Conservation (phyloP, 1,284 basidiomycete species). For the Thecaphora thlaspeos region DNA sequence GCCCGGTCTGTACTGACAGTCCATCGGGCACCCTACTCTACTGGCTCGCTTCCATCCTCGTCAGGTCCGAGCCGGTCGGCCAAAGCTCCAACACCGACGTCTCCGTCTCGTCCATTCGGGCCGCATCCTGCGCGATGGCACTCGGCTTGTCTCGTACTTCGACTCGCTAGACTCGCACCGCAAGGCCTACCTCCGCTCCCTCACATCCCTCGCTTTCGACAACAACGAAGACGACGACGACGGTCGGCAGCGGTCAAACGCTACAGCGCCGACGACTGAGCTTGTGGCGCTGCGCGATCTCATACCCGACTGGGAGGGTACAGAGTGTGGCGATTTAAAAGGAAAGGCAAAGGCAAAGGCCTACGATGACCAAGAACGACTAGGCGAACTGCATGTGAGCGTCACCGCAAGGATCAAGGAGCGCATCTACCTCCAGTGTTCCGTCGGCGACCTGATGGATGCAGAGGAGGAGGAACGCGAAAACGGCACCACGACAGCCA, state of each 20-base stretch:
- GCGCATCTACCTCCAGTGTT: slow-evolving; percentile 31
- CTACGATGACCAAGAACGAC: slow-evolving; percentile 6
- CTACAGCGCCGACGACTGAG: neutral
- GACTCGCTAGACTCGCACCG: slow-evolving; percentile 23
- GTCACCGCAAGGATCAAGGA: slow-evolving; percentile 1
- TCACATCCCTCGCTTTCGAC: slow-evolving; percentile 12
- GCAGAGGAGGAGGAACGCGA: slow-evolving; percentile 1
- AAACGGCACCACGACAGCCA: slow-evolving; percentile 2
- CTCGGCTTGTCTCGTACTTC: slow-evolving; percentile 33
- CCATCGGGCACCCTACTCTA: no score
- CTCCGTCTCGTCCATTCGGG: slow-evolving; percentile 41
- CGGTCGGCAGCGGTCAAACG: neutral
- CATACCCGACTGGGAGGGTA: neutral
- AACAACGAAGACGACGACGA: neutral
- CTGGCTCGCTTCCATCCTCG: no score
- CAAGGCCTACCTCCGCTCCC: neutral
- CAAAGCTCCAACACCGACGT: slow-evolving; percentile 4
- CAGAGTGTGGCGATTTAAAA: neutral
- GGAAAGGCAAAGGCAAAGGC: slow-evolving; percentile 19
- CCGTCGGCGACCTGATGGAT: slow-evolving; percentile 16
- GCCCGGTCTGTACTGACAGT: no score
- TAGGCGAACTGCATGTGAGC: neutral
- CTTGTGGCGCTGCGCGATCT: slow-evolving; percentile 6
- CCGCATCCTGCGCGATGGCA: slow-evolving; percentile 28
- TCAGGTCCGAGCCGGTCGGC: neutral